These are phyloP conservation scores for Aspergillus texensis DNA, from an alignment of 2,329 filamentous ascomycete species.

Conservation along the genomic window DNA sequence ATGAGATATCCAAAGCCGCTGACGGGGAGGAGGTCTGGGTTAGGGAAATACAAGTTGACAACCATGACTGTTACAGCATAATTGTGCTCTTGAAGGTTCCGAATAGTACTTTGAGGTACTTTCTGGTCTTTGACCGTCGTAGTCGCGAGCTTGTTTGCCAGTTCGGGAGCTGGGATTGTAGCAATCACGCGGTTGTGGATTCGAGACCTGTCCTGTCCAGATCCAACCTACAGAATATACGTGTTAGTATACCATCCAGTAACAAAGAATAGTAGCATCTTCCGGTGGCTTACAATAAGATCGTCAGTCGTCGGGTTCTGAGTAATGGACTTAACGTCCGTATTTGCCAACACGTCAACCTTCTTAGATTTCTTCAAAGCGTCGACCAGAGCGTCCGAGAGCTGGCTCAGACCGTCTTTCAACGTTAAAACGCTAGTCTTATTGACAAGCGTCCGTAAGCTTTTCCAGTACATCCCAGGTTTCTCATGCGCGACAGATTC, in stretches of 20 bases:
- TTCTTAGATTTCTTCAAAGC: conserved; percentile 58
- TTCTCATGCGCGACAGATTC: conserved; percentile 18
- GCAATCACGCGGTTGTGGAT: conserved; percentile 37
- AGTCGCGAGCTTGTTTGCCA: conserved; percentile 29
- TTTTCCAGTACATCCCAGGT: conserved; percentile 17
- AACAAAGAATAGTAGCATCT: neutral
- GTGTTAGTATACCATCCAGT: neutral
- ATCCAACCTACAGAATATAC: conserved; percentile 20
- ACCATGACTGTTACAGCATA: conserved; percentile 82
- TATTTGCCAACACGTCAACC: conserved; percentile 59
- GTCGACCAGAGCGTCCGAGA: conserved; percentile 58
- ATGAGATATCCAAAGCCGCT: conserved; percentile 90
- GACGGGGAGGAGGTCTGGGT: conserved; percentile 64
- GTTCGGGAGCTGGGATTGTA: conserved; percentile 31
- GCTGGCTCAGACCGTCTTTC: conserved; percentile 62
- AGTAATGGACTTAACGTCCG: conserved; percentile 53
- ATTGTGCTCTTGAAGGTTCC: conserved; percentile 42
- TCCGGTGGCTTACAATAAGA: conserved; percentile 26
- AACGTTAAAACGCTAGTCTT: conserved; percentile 46
- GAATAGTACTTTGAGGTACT: conserved; percentile 24
- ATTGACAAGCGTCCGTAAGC: conserved; percentile 20
- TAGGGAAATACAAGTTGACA: conserved; percentile 83
- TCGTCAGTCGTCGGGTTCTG: conserved; percentile 25
- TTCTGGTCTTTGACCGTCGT: conserved; percentile 7
- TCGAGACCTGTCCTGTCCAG: conserved; percentile 9